Percentiles rank a stretch among this genome's conserved stretches.
These are phyloP conservation scores for Parachaetomium inaequale DNA, from an alignment of 495 filamentous ascomycete genomes.

Conservation along the genomic window DNA sequence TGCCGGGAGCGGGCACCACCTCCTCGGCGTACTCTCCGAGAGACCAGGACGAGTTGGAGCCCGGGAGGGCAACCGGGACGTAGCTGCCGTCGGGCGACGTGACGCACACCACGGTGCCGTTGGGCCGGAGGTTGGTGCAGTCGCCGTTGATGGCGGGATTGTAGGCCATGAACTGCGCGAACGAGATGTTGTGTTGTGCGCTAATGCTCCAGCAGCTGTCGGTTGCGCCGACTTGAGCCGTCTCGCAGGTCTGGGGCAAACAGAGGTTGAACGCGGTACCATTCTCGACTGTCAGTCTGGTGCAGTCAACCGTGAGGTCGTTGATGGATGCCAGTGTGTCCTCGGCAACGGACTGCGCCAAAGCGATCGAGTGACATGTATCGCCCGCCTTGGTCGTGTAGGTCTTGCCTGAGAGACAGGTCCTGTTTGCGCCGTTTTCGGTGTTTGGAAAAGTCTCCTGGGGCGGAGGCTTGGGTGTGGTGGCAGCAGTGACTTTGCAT, in stretches of 20 bases:
- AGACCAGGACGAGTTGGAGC: constrained; percentile 1
- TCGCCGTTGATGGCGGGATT: constrained; percentile 2
- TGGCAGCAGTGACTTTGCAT: neutral
- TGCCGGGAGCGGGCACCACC: neutral
- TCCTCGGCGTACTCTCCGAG: neutral
- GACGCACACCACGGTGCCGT: constrained; percentile 1
- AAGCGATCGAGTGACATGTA: neutral
- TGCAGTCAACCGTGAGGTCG: neutral
- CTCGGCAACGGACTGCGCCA: neutral
- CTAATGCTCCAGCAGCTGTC: constrained; percentile 4
- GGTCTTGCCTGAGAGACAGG: neutral
- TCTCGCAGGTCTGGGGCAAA: neutral
- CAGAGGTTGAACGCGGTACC: neutral
- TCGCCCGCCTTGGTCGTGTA: neutral
- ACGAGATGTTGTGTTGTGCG: neutral
- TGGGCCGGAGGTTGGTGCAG: constrained; percentile 1
- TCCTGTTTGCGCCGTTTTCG: neutral
- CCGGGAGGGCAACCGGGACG: neutral
- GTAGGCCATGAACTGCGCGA: neutral
- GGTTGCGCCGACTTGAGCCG: neutral
- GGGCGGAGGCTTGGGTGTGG: neutral
- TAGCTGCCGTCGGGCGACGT: neutral
- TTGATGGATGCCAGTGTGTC: constrained; percentile 5
- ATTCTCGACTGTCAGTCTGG: neutral
- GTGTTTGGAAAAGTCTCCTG: constrained; percentile 1